phyloP scores from a whole-genome alignment of 768 basidiomycete genomes.

The Sporobolomyces roseus region DNA sequence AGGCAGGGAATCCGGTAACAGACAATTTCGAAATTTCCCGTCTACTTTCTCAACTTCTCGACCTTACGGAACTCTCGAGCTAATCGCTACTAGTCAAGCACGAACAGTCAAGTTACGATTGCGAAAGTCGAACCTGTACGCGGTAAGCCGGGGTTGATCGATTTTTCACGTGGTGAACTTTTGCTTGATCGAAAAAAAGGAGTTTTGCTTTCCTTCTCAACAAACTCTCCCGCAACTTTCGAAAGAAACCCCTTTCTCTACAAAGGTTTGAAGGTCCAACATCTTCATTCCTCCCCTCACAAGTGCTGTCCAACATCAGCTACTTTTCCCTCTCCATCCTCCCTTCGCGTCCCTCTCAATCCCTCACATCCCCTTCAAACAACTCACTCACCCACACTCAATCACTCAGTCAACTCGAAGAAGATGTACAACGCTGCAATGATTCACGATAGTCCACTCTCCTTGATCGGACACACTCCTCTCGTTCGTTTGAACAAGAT shows the following conservation, averaged over 20 bases:
- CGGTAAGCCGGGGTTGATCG: too few species aligned
- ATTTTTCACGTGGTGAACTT: too few species aligned
- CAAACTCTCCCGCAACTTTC: neutral
- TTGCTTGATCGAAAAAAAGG: too few species aligned
- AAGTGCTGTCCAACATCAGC: conserved; percentile 14
- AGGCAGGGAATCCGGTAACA: too few species aligned
- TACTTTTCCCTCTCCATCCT: neutral
- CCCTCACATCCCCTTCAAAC: neutral
- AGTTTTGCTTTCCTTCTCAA: too few species aligned
- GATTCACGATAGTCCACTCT: conserved; percentile 24
- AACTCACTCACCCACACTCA: neutral
- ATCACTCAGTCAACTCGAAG: too few species aligned
- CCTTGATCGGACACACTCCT: conserved; percentile 82
- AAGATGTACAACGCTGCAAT: neutral
- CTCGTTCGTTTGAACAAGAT: conserved; percentile 78
- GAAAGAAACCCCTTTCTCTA: neutral
- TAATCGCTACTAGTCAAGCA: too few species aligned
- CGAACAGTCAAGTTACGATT: too few species aligned
- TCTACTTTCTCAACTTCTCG: too few species aligned
- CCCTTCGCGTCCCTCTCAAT: neutral
- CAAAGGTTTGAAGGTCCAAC: conserved; percentile 22
- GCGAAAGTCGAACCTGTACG: too few species aligned
- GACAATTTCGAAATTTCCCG: too few species aligned
- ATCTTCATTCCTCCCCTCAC: conserved; percentile 9
- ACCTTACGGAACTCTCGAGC: too few species aligned